Conservation (phyloP, 495 filamentous ascomycete genomes). For the Podospora anserina region DNA sequence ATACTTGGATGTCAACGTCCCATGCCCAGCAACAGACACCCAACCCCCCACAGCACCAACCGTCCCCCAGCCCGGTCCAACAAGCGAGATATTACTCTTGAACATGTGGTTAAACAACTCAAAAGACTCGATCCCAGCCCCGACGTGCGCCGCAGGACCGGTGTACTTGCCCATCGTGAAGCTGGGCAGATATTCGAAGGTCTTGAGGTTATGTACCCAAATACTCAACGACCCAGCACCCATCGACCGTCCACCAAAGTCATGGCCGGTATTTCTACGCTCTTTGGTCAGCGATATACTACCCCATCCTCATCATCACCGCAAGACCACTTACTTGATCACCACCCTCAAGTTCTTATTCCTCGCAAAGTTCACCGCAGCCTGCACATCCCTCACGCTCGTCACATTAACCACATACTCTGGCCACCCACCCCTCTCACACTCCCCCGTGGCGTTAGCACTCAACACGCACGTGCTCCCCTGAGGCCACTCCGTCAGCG, state of each 20-base stretch:
- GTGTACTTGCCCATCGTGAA: constrained; percentile 40
- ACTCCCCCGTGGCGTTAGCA: constrained; percentile 30
- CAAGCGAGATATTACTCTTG: constrained; percentile 37
- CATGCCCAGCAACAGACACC: constrained; percentile 51
- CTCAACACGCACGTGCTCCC: constrained; percentile 34
- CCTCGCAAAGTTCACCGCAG: constrained; percentile 60
- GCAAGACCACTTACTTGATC: constrained; percentile 53
- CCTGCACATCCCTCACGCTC: constrained; percentile 53
- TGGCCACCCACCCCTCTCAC: constrained; percentile 56
- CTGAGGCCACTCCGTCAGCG: constrained; percentile 38
- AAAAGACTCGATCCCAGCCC: constrained; percentile 44
- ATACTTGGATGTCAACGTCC: constrained; percentile 37
- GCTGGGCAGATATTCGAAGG: constrained; percentile 40
- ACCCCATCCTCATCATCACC: neutral
- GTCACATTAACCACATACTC: constrained; percentile 59
- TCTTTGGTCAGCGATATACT: constrained; percentile 11
- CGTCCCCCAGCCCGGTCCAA: constrained; percentile 48
- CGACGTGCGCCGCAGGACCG: constrained; percentile 46
- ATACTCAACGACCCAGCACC: constrained; percentile 55
- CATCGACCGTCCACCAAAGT: constrained; percentile 56
- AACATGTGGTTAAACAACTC: constrained; percentile 43
- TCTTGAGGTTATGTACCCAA: constrained; percentile 57
- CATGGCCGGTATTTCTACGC: constrained; percentile 64
- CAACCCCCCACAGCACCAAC: constrained; percentile 54
- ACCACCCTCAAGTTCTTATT: constrained; percentile 57